phyloP scores from a whole-genome alignment of 78 protist species.

The Dictyostelium citrinum region DNA sequence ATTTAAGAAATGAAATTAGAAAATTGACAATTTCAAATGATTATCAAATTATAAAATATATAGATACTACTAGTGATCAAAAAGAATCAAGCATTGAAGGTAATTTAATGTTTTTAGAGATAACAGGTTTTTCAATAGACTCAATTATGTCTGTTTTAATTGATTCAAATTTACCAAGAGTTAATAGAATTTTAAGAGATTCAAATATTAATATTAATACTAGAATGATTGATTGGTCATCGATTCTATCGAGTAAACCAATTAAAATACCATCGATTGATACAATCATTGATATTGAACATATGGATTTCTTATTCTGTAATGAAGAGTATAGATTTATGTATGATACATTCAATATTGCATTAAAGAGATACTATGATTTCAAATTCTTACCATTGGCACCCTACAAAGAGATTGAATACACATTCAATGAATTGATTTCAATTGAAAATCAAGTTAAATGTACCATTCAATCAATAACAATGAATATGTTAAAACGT shows the following conservation, averaged over 20 bases:
- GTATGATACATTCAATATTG: slow-evolving; percentile 23
- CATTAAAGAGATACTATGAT: slow-evolving; percentile 38
- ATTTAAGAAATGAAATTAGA: neutral
- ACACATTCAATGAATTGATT: neutral
- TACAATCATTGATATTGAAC: neutral
- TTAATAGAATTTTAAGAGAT: neutral
- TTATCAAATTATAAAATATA: neutral
- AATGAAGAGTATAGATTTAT: slow-evolving; percentile 15
- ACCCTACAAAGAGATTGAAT: neutral
- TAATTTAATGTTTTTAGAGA: neutral
- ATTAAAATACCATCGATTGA: neutral
- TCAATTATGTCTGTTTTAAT: neutral
- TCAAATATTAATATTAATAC: neutral
- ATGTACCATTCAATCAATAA: neutral
- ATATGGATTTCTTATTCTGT: neutral
- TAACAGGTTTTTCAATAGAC: neutral
- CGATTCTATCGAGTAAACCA: neutral
- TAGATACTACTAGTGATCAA: neutral
- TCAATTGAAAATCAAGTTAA: slow-evolving; percentile 3
- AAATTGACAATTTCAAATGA: neutral
- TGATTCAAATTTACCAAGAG: neutral
- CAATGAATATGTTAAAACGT: neutral
- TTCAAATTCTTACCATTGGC: slow-evolving; percentile 37
- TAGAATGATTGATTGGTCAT: neutral
- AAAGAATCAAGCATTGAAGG: neutral